Conservation (phyloP, 2,329 filamentous ascomycete genomes). For the Calonectria fujianensis region DNA sequence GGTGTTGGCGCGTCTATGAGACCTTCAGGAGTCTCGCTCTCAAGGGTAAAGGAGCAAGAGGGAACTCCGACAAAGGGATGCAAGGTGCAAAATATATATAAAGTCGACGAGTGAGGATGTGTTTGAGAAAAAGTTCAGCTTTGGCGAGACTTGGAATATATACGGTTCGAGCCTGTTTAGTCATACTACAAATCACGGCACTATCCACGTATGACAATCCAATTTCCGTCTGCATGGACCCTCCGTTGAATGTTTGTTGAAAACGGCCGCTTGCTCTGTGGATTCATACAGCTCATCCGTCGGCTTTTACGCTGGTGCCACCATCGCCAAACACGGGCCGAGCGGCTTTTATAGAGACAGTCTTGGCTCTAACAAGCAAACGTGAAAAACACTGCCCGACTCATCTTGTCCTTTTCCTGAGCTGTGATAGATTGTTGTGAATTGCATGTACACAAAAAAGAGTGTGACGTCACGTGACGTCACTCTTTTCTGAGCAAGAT, state of each 20-base stretch:
- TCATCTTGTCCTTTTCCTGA: not conserved
- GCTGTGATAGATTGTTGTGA: not conserved
- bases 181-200: not conserved
- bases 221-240: not conserved
- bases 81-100: not conserved
- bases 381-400: not conserved
- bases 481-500: not conserved
- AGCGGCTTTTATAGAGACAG: not conserved
- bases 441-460: not conserved
- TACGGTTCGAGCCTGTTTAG: not conserved
- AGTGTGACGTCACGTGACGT: conserved; percentile 23
- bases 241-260: not conserved
- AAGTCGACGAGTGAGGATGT: not conserved
- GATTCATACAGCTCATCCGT: not conserved
- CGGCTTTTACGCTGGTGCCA: not conserved
- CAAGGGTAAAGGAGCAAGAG: not conserved
- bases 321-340: not conserved
- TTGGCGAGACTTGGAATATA: not conserved
- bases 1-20: too few species aligned
- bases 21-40: not conserved
- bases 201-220: not conserved
- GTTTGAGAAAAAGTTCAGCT: not conserved
- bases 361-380: not conserved
- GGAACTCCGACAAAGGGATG: not conserved
- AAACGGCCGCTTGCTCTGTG: not conserved